Conservation (phyloP, 371 early-diverging fungal species). For the Saksenaea vasiformis region DNA sequence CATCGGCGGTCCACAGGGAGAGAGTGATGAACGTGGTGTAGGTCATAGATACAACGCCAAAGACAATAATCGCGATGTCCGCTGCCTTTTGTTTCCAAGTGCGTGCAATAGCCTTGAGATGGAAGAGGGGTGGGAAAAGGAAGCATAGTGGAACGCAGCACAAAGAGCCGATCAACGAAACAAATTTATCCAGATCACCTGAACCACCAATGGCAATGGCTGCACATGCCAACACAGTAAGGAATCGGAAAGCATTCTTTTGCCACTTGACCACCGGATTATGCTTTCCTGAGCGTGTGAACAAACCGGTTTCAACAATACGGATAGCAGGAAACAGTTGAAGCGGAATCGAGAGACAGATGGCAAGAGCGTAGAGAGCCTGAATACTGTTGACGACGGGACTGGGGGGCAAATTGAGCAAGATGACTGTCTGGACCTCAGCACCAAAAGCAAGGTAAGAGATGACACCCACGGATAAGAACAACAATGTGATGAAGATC, state of each 20-base stretch:
- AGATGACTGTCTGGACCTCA: slow-evolving; percentile 76
- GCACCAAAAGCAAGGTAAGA: slow-evolving; percentile 83
- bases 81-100: slow-evolving; percentile 32
- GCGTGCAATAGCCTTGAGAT: slow-evolving; percentile 63
- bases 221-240: slow-evolving; percentile 61
- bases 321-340: slow-evolving; percentile 87
- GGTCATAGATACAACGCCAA: slow-evolving; percentile 75
- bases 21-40: slow-evolving; percentile 80
- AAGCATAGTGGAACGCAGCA: slow-evolving; percentile 72
- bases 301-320: slow-evolving; percentile 77
- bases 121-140: slow-evolving; percentile 85
- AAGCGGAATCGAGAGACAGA: slow-evolving; percentile 82
- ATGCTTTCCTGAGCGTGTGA: slow-evolving; percentile 64
- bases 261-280: slow-evolving; percentile 81
- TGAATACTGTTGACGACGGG: slow-evolving; percentile 66
- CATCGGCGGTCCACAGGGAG: slow-evolving; percentile 61
- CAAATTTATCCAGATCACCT: slow-evolving; percentile 79
- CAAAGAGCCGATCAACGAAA: slow-evolving; percentile 74
- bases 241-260: slow-evolving; percentile 77
- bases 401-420: slow-evolving; percentile 75
- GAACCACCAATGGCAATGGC: slow-evolving; percentile 74
- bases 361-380: slow-evolving; percentile 81
- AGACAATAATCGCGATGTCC: slow-evolving; percentile 65
- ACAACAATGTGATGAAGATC: slow-evolving; percentile 68
- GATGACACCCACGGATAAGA: slow-evolving; percentile 73